phyloP scores from a whole-genome alignment of 2,329 filamentous ascomycete species.

The Penicillium corylophilum region DNA sequence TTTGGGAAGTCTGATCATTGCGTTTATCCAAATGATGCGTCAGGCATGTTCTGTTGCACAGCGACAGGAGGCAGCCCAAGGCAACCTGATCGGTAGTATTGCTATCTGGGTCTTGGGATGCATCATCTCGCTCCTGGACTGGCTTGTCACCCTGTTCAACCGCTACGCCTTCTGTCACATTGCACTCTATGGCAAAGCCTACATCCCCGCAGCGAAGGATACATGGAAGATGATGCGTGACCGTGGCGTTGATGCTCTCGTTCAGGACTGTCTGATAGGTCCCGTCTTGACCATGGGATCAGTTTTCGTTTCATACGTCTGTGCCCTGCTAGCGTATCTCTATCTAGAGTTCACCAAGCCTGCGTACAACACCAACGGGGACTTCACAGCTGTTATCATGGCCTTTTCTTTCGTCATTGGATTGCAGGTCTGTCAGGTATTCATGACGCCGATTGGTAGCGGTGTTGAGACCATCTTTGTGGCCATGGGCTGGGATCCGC shows the following conservation, averaged over 20 bases:
- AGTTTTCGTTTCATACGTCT: conserved; percentile 79
- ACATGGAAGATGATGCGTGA: conserved; percentile 91
- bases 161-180: conserved; percentile 92
- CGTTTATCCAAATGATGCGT: conserved; percentile 80
- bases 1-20: conserved; percentile 80
- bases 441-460: conserved; percentile 81
- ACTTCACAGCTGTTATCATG: conserved; percentile 74
- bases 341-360: conserved; percentile 82
- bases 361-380: conserved; percentile 66
- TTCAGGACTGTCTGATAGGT: conserved; percentile 83
- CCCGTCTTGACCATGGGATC: conserved; percentile 73
- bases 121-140: conserved; percentile 74
- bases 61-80: conserved; percentile 61
- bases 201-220: conserved; percentile 81
- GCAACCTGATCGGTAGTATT: conserved; percentile 66
- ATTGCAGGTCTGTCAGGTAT: conserved; percentile 83
- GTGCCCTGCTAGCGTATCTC: conserved; percentile 78
- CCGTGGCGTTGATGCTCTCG: conserved; percentile 82
- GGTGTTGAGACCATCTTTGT: conserved; percentile 94
- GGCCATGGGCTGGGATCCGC: conserved; percentile 64
- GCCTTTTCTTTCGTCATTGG: conserved; percentile 88
- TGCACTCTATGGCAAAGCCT: conserved; percentile 85
- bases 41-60: conserved; percentile 79
- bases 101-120: conserved; percentile 75
- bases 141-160: conserved; percentile 86